A percentile compares a stretch with the other conserved stretches of the same genome.
Evolutionary conservation across 345 rosid genomes (phyloP).

Genomic region (Salix suchowensis): DNA sequence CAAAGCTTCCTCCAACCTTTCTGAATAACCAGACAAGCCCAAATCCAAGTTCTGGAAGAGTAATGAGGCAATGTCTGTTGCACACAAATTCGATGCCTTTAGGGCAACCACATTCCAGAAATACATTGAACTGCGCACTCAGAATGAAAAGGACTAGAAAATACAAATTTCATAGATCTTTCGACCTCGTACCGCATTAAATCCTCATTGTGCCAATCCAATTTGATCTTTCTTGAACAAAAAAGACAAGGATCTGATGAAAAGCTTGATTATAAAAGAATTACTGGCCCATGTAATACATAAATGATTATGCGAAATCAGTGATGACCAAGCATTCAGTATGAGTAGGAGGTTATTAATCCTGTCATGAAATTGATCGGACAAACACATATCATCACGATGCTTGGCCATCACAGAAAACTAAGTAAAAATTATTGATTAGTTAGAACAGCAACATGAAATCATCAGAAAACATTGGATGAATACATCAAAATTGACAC

Average conservation of each 20-base stretch:
- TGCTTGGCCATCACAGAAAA: not conserved
- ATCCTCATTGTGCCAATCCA: conserved; percentile 35
- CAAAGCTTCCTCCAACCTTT: no score
- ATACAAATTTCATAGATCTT: conserved; percentile 21
- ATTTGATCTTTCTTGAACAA: not conserved
- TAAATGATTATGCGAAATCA: conserved; percentile 4
- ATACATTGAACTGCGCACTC: conserved; percentile 23
- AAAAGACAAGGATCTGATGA: not conserved
- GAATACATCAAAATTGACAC: conserved; percentile 34
- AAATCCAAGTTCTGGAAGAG: no score
- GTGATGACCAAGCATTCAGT: conserved; percentile 8
- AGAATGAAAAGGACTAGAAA: conserved; percentile 44
- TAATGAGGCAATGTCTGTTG: no score
- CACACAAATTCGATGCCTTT: not conserved
- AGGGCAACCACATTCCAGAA: not conserved
- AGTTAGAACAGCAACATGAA: not conserved
- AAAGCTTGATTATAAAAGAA: not conserved
- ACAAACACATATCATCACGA: conserved; percentile 7
- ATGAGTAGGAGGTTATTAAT: conserved; percentile 21
- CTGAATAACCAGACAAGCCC: no score
- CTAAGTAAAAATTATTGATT: not conserved
- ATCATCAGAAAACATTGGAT: conserved; percentile 43
- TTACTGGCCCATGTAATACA: conserved; percentile 7
- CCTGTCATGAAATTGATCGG: conserved; percentile 11
- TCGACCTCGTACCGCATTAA: conserved; percentile 1